phyloP scores from a whole-genome alignment of 805 yeast genomes.

The Lipomyces sp. region DNA sequence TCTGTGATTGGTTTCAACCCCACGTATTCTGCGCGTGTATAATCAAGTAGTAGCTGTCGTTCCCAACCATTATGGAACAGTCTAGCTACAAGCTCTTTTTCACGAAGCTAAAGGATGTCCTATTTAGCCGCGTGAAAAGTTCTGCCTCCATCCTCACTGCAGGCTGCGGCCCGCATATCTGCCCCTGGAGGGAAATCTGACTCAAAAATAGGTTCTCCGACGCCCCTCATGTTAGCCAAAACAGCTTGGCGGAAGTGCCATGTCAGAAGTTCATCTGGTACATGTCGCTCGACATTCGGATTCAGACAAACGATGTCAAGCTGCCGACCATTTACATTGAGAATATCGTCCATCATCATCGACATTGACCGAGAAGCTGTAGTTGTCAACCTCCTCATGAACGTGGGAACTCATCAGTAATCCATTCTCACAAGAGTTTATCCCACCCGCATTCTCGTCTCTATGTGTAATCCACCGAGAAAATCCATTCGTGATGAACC shows the following conservation, averaged over 20 bases:
- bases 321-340: background rate
- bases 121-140: no score
- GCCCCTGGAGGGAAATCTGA: slow-evolving; percentile 1
- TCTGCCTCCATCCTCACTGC: background rate
- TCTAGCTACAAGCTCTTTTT: no score
- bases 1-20: no score
- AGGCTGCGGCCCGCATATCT: background rate
- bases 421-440: slow-evolving; percentile 9
- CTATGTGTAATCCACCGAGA: background rate
- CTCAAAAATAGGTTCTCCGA: slow-evolving; percentile 3
- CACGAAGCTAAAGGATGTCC: no score
- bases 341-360: background rate
- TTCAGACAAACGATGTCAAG: background rate
- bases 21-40: no score
- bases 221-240: background rate
- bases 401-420: background rate
- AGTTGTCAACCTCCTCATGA: background rate
- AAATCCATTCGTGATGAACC: background rate
- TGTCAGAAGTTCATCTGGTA: background rate
- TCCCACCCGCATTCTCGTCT: background rate
- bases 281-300: background rate
- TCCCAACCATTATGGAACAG: no score
- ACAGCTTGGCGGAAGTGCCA: slow-evolving; percentile 8
- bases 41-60: no score
- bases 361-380: background rate